phyloP scores from a whole-genome alignment of 176 grass and related monocot species.

The Oryza officinalis region DNA sequence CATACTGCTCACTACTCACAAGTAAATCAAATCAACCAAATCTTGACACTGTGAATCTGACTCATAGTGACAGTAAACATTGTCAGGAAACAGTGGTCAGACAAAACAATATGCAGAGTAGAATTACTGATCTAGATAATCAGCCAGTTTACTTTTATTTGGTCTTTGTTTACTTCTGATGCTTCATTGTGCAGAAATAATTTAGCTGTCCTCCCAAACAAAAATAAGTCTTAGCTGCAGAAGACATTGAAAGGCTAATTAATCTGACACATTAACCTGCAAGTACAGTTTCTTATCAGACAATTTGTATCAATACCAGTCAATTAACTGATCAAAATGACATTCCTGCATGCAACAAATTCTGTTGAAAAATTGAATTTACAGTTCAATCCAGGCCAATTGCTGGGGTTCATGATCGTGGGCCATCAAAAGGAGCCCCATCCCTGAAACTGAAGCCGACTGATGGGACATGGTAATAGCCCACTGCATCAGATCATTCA shows the following conservation, averaged over 20 bases:
- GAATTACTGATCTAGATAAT: not conserved
- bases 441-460: slow-evolving; percentile 10
- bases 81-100: not conserved
- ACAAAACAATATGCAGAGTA: not conserved
- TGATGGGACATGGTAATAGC: not conserved
- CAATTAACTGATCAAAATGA: slow-evolving; percentile 15
- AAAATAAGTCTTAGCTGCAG: not conserved
- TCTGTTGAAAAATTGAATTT: not conserved
- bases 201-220: not conserved
- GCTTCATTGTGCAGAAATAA: not conserved
- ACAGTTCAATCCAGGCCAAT: not conserved
- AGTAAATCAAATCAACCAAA: slow-evolving; percentile 4
- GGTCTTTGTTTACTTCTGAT: not conserved
- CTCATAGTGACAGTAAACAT: not conserved
- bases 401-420: not conserved
- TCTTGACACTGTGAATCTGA: slow-evolving; percentile 14
- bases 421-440: slow-evolving; percentile 2
- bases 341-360: not conserved
- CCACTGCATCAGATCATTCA: not conserved
- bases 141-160: not conserved
- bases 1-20: not conserved
- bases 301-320: not conserved
- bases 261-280: slow-evolving; percentile 8
- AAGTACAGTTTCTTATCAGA: not conserved
- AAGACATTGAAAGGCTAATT: not conserved